Evolutionary conservation across 2,329 filamentous ascomycete species (phyloP).

Genomic region (Acrocalymma vagum): DNA sequence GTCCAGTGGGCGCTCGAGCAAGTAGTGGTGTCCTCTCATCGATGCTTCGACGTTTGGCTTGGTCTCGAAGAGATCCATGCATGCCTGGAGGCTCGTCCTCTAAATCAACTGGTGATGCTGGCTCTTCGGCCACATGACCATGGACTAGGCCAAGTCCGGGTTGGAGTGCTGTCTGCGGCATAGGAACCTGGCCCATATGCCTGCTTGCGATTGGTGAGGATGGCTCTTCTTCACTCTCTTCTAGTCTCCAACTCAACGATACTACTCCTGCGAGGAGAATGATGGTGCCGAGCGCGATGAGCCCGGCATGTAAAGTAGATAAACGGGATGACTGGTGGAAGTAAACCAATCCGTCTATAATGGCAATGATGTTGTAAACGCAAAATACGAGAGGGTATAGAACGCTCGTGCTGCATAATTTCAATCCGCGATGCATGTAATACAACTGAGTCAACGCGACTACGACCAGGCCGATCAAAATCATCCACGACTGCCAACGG

Average conservation of each 20-base stretch:
- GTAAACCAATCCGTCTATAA: constrained; percentile 95
- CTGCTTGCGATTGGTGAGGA: constrained; percentile 50
- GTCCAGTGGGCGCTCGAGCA: constrained; percentile 41
- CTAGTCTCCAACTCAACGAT: constrained; percentile 91
- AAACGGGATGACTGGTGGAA: constrained; percentile 89
- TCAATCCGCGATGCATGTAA: constrained; percentile 91
- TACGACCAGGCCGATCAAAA: constrained; percentile 80
- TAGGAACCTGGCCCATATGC: constrained; percentile 47
- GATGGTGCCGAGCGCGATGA: constrained; percentile 86
- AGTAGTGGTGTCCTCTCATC: constrained; percentile 49
- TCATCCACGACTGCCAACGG: constrained; percentile 93
- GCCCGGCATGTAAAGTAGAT: constrained; percentile 75
- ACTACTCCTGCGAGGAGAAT: constrained; percentile 89
- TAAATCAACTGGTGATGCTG: constrained; percentile 33
- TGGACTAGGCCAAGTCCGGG: constrained; percentile 86
- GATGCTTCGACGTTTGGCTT: constrained; percentile 32
- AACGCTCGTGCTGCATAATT: constrained; percentile 93
- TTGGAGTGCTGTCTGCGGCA: constrained; percentile 73
- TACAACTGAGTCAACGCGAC: constrained; percentile 92
- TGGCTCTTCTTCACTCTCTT: constrained; percentile 72
- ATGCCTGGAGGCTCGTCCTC: constrained; percentile 38
- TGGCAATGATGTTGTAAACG: constrained; percentile 98
- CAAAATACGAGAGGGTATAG: constrained; percentile 98
- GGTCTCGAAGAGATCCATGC: constrained; percentile 34
- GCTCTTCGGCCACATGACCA: constrained; percentile 67